Evolutionary conservation across 2,329 filamentous ascomycete genomes (phyloP), one percentile per base, ranked within the genome.

Genomic region (Plenodomus biglobosus): DNA sequence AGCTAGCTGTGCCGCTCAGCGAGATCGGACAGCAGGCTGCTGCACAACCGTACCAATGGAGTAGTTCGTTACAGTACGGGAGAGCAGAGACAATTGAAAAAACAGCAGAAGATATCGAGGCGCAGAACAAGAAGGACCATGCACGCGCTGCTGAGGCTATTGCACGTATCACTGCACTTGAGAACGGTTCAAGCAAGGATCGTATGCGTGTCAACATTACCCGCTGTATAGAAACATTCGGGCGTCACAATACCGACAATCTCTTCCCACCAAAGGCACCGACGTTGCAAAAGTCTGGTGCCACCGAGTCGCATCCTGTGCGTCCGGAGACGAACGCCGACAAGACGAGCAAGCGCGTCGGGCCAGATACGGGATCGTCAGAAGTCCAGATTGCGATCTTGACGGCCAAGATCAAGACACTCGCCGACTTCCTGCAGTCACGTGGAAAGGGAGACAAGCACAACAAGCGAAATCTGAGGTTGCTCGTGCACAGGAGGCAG

Each of bases 371-470:
- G 1, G 94, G 94, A 30, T 95, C 90, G 62, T 90, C 90, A 6
- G 94, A 99, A 75, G 95, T 99, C n/a, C 94, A 99, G 78, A 90
- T 95, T 58, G 92, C 91, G 38, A 95, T 99, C 61, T 74, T 99
- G 70, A 99, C 94, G 2, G 83, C 90, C 48, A 97, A 96, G 80
- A 99, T 99, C 69, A 81, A 90, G 55, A 85, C 87, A 19, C 72
- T 99, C 41, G 86, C 88, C 15, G 80, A 87, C 59, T 85, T 86
- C 57, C 74, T 96, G 42, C 80, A 87, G 65, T 79, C 77, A 36
- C 81, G 84, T 59, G 89, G 87, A 4, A 83, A 87, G 71, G 90
- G 87, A 70, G 94, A 99, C 70, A 96, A 95, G 78, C 83, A 90
- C 70, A 96, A 96, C 76, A 96, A 95, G 82, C 82, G 92, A 51